A percentile compares a stretch with the other conserved stretches of the same genome.
Evolutionary conservation across 345 rosid species (phyloP).

Genomic region (Eucalyptus albens): DNA sequence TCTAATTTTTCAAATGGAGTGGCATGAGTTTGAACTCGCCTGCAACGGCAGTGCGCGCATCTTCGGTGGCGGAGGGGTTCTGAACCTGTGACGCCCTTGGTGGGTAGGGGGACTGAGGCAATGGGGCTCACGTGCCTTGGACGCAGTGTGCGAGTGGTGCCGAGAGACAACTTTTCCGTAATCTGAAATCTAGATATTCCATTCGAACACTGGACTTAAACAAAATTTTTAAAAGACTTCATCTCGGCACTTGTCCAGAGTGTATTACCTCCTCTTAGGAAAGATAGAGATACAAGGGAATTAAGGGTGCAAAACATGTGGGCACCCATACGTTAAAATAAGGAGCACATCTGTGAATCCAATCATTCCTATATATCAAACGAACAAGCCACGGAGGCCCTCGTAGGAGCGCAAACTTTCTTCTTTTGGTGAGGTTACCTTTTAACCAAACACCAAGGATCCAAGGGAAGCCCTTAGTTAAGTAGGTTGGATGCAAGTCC

Average conservation of each 20-base stretch:
- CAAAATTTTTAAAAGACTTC: too few relatives aligned
- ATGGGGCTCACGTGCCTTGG: background rate
- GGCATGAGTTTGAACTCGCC: background rate
- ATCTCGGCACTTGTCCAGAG: fast-evolving
- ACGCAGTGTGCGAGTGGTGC: background rate
- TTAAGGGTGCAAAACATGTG: fast-evolving
- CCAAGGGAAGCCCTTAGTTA: background rate
- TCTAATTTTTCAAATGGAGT: too few relatives aligned
- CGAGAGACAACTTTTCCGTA: background rate
- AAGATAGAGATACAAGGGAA: too few relatives aligned
- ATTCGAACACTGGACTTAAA: background rate
- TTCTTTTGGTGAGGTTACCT: background rate
- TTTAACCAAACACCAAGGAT: too few relatives aligned
- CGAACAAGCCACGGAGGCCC: fast-evolving
- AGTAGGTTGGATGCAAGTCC: background rate
- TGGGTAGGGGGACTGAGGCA: background rate
- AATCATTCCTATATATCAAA: fast-evolving
- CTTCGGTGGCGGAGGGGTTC: background rate
- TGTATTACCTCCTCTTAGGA: too few relatives aligned
- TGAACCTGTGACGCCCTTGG: background rate
- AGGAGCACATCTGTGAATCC: fast-evolving
- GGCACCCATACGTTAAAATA: fast-evolving
- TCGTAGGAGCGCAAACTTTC: fast-evolving
- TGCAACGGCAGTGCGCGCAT: background rate
- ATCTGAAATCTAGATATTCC: background rate